Conservation (phyloP, 768 basidiomycete genomes). For the Naganishia friedmannii region DNA sequence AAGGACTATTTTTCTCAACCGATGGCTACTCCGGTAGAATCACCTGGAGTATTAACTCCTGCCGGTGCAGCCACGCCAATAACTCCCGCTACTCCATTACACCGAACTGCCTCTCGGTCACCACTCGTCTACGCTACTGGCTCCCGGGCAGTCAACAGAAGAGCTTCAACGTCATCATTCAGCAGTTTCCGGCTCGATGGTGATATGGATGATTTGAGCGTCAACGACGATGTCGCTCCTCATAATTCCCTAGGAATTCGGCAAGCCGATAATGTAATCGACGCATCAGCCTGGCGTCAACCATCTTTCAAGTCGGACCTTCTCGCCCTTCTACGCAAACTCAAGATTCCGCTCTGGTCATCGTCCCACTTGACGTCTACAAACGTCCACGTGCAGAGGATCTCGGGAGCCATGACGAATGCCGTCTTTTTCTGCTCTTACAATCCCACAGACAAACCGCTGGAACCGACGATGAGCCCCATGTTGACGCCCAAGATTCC, state of each 20-base stretch:
- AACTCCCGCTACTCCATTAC: neutral
- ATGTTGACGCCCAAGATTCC: conserved; percentile 40
- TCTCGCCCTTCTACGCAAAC: conserved; percentile 39
- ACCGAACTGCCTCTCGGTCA: neutral
- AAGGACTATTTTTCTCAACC: conserved; percentile 21
- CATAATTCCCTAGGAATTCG: conserved; percentile 17
- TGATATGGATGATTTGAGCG: conserved; percentile 4
- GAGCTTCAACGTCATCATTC: conserved; percentile 25
- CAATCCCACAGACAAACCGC: conserved; percentile 50
- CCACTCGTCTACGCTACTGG: neutral
- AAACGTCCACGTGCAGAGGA: conserved; percentile 65
- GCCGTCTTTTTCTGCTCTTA: conserved; percentile 93
- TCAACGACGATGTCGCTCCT: conserved; percentile 4
- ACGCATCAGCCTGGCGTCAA: conserved; percentile 42
- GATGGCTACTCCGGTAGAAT: conserved; percentile 14
- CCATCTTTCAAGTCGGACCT: conserved; percentile 50
- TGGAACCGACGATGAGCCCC: conserved; percentile 42
- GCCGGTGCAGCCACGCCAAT: neutral
- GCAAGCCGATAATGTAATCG: conserved; percentile 17
- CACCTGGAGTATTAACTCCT: conserved; percentile 22
- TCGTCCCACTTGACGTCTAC: conserved; percentile 40
- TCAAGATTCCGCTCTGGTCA: conserved; percentile 51
- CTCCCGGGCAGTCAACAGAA: neutral
- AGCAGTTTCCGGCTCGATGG: conserved; percentile 27
- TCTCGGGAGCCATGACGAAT: conserved; percentile 90